Percentiles rank a stretch among this genome's conserved stretches.
Conservation (phyloP, 2,329 filamentous ascomycete genomes). For the Aspergillus brunneoviolaceus region DNA sequence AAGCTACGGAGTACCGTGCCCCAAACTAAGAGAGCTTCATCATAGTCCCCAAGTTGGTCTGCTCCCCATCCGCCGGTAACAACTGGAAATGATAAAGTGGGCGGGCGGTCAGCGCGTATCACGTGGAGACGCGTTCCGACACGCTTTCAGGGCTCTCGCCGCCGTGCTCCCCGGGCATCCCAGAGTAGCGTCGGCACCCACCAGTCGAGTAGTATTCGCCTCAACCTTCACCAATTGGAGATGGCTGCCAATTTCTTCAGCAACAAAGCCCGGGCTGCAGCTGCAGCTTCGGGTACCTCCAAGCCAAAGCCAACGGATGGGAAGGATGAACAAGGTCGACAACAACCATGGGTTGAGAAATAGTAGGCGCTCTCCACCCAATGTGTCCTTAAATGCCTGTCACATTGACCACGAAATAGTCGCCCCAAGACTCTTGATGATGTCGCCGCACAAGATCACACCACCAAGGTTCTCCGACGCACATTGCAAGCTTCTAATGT, state of each 20-base stretch:
- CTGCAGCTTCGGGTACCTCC: slow-evolving; percentile 68
- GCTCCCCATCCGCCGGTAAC: neutral
- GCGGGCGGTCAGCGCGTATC: slow-evolving; percentile 26
- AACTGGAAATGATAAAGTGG: neutral
- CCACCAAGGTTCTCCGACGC: slow-evolving; percentile 84
- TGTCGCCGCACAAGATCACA: slow-evolving; percentile 97
- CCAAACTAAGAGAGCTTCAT: neutral
- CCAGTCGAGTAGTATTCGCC: neutral
- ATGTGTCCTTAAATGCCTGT: neutral
- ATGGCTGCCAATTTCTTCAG: slow-evolving; percentile 90
- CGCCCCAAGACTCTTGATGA: slow-evolving; percentile 91
- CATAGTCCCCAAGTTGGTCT: neutral
- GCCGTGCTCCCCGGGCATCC: slow-evolving; percentile 2
- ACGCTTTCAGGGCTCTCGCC: slow-evolving; percentile 13
- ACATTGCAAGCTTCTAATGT: slow-evolving; percentile 94
- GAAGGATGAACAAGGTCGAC: slow-evolving; percentile 62
- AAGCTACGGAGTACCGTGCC: neutral
- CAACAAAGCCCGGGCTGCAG: slow-evolving; percentile 75
- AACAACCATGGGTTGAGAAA: slow-evolving; percentile 98
- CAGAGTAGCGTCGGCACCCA: neutral
- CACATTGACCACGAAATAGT: slow-evolving; percentile 49
- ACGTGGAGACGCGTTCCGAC: slow-evolving; percentile 37
- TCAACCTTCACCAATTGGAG: neutral
- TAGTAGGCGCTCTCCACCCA: slow-evolving; percentile 60
- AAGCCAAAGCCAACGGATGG: slow-evolving; percentile 65